These are phyloP conservation scores for Pseudogymnoascus sp. DNA, from an alignment of 2,329 filamentous ascomycete species.

Conservation along the genomic window DNA sequence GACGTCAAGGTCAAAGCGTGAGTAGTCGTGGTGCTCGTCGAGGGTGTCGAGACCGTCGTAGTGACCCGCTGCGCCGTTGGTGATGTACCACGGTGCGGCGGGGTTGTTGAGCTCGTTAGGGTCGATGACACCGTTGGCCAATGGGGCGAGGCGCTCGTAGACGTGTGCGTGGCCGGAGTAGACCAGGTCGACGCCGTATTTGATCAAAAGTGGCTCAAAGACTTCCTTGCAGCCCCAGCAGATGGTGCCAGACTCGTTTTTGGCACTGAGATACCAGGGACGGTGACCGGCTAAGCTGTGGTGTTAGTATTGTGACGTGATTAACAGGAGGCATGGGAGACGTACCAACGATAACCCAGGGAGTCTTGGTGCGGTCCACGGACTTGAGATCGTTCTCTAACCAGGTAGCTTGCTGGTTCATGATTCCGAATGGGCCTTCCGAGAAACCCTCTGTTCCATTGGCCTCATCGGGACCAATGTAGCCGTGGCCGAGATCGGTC, in stretches of 20 bases:
- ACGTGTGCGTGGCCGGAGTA: constrained; percentile 39
- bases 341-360: constrained; percentile 24
- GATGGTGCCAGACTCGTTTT: constrained; percentile 14
- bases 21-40: neutral
- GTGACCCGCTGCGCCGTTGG: constrained; percentile 24
- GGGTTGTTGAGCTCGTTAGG: constrained; percentile 17
- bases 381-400: constrained; percentile 27
- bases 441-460: constrained; percentile 25
- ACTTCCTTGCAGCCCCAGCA: constrained; percentile 36
- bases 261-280: constrained; percentile 20
- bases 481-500: constrained; percentile 44
- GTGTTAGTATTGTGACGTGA: neutral
- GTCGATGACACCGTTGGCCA: constrained; percentile 15
- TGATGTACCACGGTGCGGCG: constrained; percentile 22
- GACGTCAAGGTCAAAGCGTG: constrained; percentile 24
- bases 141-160: constrained; percentile 31
- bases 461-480: constrained; percentile 35
- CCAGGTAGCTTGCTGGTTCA: constrained; percentile 37
- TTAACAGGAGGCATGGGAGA: neutral
- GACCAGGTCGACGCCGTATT: constrained; percentile 40
- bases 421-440: constrained; percentile 39
- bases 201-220: constrained; percentile 37
- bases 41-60: constrained; percentile 24
- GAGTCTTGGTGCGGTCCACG: constrained; percentile 22
- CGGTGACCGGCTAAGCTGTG: constrained; percentile 16